A percentile compares a stretch with the other conserved stretches of the same genome.
Evolutionary conservation across 23 red algal species (phyloP).

Genomic region (Agarophyton chilense): DNA sequence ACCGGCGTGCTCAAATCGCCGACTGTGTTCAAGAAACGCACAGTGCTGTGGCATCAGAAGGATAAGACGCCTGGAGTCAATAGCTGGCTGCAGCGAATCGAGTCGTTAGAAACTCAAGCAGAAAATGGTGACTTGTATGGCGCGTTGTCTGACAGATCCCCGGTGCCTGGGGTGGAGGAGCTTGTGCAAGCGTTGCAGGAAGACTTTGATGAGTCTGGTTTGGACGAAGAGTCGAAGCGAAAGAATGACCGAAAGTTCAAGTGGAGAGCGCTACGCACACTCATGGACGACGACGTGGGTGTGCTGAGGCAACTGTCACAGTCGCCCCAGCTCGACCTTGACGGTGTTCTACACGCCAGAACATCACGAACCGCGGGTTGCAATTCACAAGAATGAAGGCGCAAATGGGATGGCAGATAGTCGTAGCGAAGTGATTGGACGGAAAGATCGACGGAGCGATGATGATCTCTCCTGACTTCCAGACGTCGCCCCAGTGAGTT

Average conservation of each 20-base stretch:
- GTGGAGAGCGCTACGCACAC: conserved; percentile 43
- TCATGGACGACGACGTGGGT: conserved; percentile 30
- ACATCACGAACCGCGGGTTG: background rate
- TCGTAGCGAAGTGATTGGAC: too few species aligned
- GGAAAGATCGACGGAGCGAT: too few species aligned
- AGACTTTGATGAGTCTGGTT: conserved; percentile 37
- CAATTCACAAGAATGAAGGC: background rate
- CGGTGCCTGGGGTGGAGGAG: background rate
- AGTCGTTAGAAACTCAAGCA: background rate
- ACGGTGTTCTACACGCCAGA: background rate
- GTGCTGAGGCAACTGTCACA: conserved; percentile 11
- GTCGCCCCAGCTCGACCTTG: background rate
- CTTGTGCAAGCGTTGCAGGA: conserved; percentile 28
- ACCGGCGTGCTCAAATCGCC: background rate
- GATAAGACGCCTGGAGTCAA: background rate
- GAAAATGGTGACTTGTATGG: background rate
- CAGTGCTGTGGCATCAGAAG: conserved; percentile 20
- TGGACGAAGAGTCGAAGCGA: conserved; percentile 29
- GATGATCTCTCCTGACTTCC: too few species aligned
- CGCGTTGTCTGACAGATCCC: conserved; percentile 15
- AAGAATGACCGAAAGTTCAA: conserved; percentile 53
- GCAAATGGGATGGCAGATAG: background rate
- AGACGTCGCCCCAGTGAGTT: too few species aligned
- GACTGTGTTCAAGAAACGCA: conserved; percentile 44
- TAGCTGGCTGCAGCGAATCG: conserved; percentile 3